Evolutionary conservation across 78 protist genomes (phyloP).

Genomic region (Protostelium mycophagum): DNA sequence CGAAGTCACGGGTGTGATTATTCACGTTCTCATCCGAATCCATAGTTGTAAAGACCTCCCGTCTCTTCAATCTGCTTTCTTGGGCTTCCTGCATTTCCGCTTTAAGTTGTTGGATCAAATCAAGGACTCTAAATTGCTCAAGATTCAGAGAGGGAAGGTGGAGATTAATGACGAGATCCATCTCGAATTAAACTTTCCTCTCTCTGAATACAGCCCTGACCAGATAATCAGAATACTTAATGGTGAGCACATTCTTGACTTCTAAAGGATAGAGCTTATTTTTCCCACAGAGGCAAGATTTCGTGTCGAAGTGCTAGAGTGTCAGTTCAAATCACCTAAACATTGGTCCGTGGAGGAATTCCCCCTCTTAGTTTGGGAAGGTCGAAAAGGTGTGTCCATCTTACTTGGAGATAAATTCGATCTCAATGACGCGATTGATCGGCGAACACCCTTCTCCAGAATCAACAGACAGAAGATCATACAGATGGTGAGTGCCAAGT

Average conservation of each 20-base stretch:
- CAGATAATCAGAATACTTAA: too few species aligned
- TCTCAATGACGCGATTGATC: background rate
- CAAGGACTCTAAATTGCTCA: background rate
- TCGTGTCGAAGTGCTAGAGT: background rate
- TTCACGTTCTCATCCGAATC: background rate
- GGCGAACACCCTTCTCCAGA: background rate
- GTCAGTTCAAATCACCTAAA: background rate
- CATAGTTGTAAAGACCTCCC: background rate
- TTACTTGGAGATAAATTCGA: background rate
- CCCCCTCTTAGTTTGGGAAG: background rate
- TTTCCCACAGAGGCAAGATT: background rate
- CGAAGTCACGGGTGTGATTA: background rate
- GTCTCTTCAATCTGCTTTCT: background rate
- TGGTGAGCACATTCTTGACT: too few species aligned
- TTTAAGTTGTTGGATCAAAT: background rate
- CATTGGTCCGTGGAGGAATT: background rate
- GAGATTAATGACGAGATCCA: background rate
- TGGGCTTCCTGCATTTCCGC: background rate
- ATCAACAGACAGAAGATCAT: background rate
- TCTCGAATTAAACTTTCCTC: background rate
- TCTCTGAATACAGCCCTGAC: background rate
- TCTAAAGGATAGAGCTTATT: too few species aligned
- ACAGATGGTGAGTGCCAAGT: background rate
- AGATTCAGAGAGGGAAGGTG: background rate
- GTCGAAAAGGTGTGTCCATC: background rate